Evolutionary conservation across 805 yeast genomes (phyloP), one percentile per base, ranked within the genome.

Genomic region (Pichia paraexigua): DNA sequence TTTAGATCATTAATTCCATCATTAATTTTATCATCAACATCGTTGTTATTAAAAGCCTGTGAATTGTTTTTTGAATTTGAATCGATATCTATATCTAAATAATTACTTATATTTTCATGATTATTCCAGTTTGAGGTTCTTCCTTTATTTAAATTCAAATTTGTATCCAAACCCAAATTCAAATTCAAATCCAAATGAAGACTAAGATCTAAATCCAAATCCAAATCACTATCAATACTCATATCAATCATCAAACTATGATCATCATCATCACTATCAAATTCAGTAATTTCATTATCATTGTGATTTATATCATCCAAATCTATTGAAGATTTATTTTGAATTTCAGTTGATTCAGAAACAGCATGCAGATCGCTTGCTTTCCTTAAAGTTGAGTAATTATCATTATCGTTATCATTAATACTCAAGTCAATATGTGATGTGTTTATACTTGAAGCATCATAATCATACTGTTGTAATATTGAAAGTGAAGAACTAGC

Each of bases 401-500:
- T n/a, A 25, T 41, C 41, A 24, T 22, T 18, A 42, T 32, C 18
- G 18, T 30, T 18, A 42, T 32, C 13, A 9, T 13, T 6, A 18
- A 25, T 17, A 35, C 7, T 35, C 8, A 35, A n/a, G n/a, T 35
- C 39, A 8, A 47, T 32, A 41, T 40, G 49, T 4, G 49, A 46
- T n/a, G 44, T 46, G n/a, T 30, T 41, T 41, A 28, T 18, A 32
- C 44, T 21, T 12, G 51, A 47, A 25, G 32, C 21, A 8, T 18
- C 27, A 18, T 32, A 5, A 22, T 35, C 22, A 30, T 25, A 49
- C 15, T 43, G 40, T 17, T 48, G 39, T 18, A 51, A n/a, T 5
- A 53, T 25, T 27, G 56, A 53, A 21, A 35, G 18, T 8, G 7
- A 35, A 9, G 56, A 53, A 20, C 45, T 46, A 17, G 41, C 18